Evolutionary conservation across 371 early-diverging fungal genomes (phyloP), one percentile per base, ranked within the genome.

Genomic region (Cokeromyces recurvatus): DNA sequence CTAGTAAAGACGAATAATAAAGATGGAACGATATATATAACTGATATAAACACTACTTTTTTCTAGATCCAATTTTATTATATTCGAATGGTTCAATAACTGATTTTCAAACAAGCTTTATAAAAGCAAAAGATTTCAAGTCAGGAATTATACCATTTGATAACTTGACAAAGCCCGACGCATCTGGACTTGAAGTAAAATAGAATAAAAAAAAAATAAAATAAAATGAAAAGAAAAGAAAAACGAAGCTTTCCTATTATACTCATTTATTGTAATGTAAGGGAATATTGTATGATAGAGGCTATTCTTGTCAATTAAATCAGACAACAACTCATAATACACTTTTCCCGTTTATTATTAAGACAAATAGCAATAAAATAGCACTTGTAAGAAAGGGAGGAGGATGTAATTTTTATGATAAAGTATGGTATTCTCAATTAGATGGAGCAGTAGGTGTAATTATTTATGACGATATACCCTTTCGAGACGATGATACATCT

Each of bases 281-380:
- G 74, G 74, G 74, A 8, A 53, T 64, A n/a, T 32, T 73, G 6
- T 73, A 73, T 38, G 69, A 73, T 50, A 57, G 69, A 41, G 70
- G 67, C 17, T 48, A 51, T 17, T 69, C 69, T 35, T 73, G 74
- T 46, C 56, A 58, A 43, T 21, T 46, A 11, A 46, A 60, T 6
- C 35, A 6, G 4, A 11, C 35, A 34, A n/a, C 11, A 7, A 27
- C 29, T 27, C 11, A 27, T 27, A 27, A 7, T 7, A 7, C 29
- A n/a, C n/a, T n/a, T n/a, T n/a, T n/a, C n/a, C n/a, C n/a, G n/a
- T n/a, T n/a, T n/a, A n/a, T n/a, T n/a, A n/a, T n/a, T n/a, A n/a
- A n/a, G n/a, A 56, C 51, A 2, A 23, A 50, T 3, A 56, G 53
- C 36, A 53, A 41, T 22, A 71, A 67, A 47, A 73, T 73, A 19